Evolutionary conservation across 2,329 filamentous ascomycete genomes (phyloP).

Genomic region (Pseudogymnoascus sp.): DNA sequence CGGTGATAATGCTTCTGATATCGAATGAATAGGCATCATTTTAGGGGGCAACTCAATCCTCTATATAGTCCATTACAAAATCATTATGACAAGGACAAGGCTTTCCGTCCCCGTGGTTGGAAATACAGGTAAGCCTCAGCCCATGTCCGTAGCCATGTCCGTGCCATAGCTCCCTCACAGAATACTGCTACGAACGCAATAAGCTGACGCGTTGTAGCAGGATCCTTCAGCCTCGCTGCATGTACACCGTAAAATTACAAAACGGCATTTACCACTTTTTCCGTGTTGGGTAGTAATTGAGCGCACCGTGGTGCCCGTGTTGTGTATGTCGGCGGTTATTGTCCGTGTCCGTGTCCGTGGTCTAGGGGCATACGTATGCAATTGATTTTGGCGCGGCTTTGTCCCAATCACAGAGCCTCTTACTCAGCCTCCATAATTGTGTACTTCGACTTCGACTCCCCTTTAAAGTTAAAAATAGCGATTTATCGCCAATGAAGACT

Average conservation of each 20-base stretch:
- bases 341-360: neutral
- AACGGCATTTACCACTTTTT: neutral
- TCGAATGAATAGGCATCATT: neutral
- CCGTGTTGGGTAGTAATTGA: neutral
- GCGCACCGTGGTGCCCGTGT: neutral
- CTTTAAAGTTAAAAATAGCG: neutral
- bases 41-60: neutral
- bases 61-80: neutral
- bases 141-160: neutral
- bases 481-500: neutral
- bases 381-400: neutral
- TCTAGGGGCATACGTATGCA: neutral
- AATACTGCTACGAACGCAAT: neutral
- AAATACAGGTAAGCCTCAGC: constrained; percentile 6
- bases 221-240: constrained; percentile 3
- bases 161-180: neutral
- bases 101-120: neutral
- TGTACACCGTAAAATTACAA: neutral
- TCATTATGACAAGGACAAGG: neutral
- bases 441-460: neutral
- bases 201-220: neutral
- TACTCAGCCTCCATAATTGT: neutral
- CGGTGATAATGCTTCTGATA: neutral
- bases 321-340: neutral
- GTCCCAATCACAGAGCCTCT: constrained; percentile 3